Evolutionary conservation across 2,329 filamentous ascomycete species (phyloP).

Genomic region (Cordyceps cicadae): DNA sequence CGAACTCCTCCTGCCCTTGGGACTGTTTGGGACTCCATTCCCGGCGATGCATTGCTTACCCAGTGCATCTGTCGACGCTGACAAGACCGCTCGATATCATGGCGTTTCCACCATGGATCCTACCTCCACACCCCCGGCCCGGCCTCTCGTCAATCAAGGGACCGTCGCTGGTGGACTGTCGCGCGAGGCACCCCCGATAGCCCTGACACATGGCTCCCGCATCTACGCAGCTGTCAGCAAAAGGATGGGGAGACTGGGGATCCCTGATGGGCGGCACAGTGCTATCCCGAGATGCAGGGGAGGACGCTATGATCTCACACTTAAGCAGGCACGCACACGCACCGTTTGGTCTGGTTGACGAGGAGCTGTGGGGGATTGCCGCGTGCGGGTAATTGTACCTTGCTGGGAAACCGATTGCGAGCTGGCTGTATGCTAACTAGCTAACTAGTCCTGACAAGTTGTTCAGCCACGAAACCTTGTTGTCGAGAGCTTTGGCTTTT

Average conservation of each 20-base stretch:
- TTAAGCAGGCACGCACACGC: not conserved
- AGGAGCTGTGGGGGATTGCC: not conserved
- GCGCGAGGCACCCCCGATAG: not conserved
- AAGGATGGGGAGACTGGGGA: too few species aligned
- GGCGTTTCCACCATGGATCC: not conserved
- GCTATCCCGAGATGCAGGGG: not conserved
- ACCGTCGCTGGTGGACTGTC: not conserved
- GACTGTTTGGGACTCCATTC: not conserved
- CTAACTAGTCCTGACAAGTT: not conserved
- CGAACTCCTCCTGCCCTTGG: not conserved
- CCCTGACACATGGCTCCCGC: not conserved
- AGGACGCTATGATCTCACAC: not conserved
- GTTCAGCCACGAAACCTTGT: not conserved
- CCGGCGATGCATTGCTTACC: not conserved
- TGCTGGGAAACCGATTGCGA: not conserved
- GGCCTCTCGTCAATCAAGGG: not conserved
- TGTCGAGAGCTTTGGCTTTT: not conserved
- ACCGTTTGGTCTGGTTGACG: not conserved
- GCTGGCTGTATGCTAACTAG: not conserved
- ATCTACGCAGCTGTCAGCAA: not conserved
- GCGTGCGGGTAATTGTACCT: not conserved
- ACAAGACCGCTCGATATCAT: not conserved
- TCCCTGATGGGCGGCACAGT: not conserved
- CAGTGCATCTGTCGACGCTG: not conserved
- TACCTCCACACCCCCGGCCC: not conserved